A percentile compares a stretch with the other conserved stretches of the same genome.
Evolutionary conservation across 2,329 filamentous ascomycete species (phyloP).

Genomic region (Colletotrichum spaethianum): DNA sequence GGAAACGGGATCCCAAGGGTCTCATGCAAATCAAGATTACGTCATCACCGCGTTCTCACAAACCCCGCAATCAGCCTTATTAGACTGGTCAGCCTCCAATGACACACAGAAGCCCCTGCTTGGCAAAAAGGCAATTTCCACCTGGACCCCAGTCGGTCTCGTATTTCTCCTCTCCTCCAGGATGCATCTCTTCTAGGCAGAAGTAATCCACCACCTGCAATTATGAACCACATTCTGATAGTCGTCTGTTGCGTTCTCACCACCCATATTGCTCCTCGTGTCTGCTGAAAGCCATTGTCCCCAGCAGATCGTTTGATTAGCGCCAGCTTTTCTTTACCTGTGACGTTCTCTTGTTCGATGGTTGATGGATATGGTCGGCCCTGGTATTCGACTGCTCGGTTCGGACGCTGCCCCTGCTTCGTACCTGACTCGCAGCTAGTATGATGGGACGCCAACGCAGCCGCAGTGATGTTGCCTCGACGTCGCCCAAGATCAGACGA

Average conservation of each 20-base stretch:
- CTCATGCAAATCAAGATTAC: conserved; percentile 10
- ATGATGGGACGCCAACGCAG: conserved; percentile 19
- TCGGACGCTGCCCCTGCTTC: conserved; percentile 1
- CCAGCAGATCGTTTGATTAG: not conserved
- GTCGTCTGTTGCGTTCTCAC: not conserved
- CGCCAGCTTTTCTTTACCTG: not conserved
- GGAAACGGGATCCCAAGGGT: not conserved
- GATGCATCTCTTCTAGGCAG: conserved; percentile 14
- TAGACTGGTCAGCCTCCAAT: conserved; percentile 12
- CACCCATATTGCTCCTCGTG: too few species aligned
- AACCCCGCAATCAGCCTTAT: conserved; percentile 30
- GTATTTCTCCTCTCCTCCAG: not conserved
- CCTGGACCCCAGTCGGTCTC: conserved; percentile 11
- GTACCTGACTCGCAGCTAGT: not conserved
- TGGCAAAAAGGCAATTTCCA: conserved; percentile 15
- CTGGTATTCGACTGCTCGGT: not conserved
- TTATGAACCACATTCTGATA: conserved; percentile 18
- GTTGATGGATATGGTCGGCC: conserved; percentile 1
- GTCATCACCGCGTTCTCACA: not conserved
- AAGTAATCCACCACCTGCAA: conserved; percentile 1
- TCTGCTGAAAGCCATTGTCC: not conserved
- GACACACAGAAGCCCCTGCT: conserved; percentile 14
- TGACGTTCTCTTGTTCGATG: not conserved
- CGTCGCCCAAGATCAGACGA: conserved; percentile 4
- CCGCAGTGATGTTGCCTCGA: conserved; percentile 14